Evolutionary conservation across 2,329 filamentous ascomycete species (phyloP).

Genomic region (Penicillium italicum): DNA sequence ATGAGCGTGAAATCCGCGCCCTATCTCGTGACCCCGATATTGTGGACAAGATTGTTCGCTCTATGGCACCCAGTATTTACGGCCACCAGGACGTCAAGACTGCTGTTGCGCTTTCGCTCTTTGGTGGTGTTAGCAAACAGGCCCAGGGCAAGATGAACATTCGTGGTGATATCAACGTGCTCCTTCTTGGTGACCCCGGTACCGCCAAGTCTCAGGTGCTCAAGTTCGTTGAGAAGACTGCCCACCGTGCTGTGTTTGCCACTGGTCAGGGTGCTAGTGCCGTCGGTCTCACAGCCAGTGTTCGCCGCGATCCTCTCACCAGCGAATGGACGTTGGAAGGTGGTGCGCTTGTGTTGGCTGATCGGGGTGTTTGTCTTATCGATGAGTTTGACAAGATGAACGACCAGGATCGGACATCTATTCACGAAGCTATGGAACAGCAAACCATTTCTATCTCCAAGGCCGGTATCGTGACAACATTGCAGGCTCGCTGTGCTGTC

Average conservation of each 20-base stretch:
- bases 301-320: slow-evolving; percentile 90
- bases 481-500: slow-evolving; percentile 93
- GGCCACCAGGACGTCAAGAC: slow-evolving; percentile 97
- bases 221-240: slow-evolving; percentile 97
- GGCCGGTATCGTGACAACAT: slow-evolving; percentile 93
- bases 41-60: slow-evolving; percentile 85
- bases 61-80: slow-evolving; percentile 95
- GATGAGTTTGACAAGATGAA: slow-evolving; percentile 99
- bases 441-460: slow-evolving; percentile 99
- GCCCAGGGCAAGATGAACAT: slow-evolving; percentile 87
- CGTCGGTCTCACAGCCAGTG: slow-evolving; percentile 94
- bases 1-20: slow-evolving; percentile 84
- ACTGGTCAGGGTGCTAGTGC: slow-evolving; percentile 96
- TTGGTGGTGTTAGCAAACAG: slow-evolving; percentile 88
- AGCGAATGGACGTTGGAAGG: slow-evolving; percentile 97
- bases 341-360: slow-evolving; percentile 88
- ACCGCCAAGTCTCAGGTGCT: slow-evolving; percentile 97
- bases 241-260: slow-evolving; percentile 93
- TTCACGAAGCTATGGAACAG: slow-evolving; percentile 99
- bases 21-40: slow-evolving; percentile 88
- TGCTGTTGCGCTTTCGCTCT: slow-evolving; percentile 86
- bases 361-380: slow-evolving; percentile 91
- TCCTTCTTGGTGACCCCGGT: slow-evolving; percentile 92
- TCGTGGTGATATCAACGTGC: slow-evolving; percentile 95
- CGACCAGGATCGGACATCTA: slow-evolving; percentile 94